Evolutionary conservation across 1,284 basidiomycete species (phyloP).

Genomic region (Veloporphyrellus conicus): DNA sequence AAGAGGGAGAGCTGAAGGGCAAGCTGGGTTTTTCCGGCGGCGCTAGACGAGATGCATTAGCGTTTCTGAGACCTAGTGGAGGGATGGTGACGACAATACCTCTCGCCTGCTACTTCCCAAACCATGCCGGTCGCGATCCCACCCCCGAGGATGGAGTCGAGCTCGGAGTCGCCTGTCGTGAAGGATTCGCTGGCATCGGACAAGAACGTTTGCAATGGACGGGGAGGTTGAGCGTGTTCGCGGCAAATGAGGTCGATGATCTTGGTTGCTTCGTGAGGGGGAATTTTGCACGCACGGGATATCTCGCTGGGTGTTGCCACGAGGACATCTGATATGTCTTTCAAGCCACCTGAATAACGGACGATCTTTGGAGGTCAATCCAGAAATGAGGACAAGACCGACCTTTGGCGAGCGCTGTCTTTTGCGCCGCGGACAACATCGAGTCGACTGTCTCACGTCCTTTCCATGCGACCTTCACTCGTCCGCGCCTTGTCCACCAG

Average conservation of each 20-base stretch:
- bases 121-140: constrained; percentile 73
- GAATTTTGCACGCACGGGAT: constrained; percentile 50
- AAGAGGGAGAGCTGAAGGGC: constrained; percentile 73
- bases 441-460: constrained; percentile 8
- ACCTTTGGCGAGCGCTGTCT: constrained; percentile 28
- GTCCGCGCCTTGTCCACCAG: constrained; percentile 23
- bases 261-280: constrained; percentile 44
- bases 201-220: constrained; percentile 37
- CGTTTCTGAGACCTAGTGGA: background rate
- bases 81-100: constrained; percentile 42
- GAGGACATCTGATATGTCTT: constrained; percentile 48
- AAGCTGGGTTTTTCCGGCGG: constrained; percentile 85
- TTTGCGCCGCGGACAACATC: constrained; percentile 21
- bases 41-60: constrained; percentile 43
- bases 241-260: constrained; percentile 48
- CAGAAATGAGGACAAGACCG: constrained; percentile 1
- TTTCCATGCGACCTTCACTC: constrained; percentile 18
- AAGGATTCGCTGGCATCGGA: constrained; percentile 42
- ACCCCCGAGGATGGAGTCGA: constrained; percentile 69
- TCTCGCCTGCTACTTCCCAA: constrained; percentile 85
- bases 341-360: constrained; percentile 40
- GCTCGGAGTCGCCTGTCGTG: constrained; percentile 63
- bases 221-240: constrained; percentile 34
- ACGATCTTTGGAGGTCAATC: background rate
- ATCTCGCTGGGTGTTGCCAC: constrained; percentile 47